Percentiles rank a stretch among this genome's conserved stretches.
Evolutionary conservation across 768 basidiomycete species (phyloP).

Genomic region (Baorangia bicolor): DNA sequence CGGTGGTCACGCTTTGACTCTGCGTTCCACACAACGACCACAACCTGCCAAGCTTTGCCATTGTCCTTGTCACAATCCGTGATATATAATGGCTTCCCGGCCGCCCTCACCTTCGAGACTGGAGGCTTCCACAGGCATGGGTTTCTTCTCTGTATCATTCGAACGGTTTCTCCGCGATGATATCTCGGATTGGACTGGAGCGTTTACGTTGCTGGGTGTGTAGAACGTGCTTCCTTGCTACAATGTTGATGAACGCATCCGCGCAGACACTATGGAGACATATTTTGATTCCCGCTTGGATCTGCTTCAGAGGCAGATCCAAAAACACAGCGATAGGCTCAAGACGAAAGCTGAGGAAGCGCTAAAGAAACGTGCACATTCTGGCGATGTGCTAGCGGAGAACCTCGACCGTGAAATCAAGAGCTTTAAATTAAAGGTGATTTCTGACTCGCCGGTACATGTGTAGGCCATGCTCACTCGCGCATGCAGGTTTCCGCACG

Average conservation of each 20-base stretch:
- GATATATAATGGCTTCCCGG: slow-evolving; percentile 34
- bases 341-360: slow-evolving; percentile 81
- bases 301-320: slow-evolving; percentile 77
- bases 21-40: slow-evolving; percentile 6
- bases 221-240: slow-evolving; percentile 1
- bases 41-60: neutral
- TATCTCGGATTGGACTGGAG: slow-evolving; percentile 71
- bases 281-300: slow-evolving; percentile 92
- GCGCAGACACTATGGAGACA: slow-evolving; percentile 86
- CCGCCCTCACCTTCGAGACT: slow-evolving; percentile 39
- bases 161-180: slow-evolving; percentile 78
- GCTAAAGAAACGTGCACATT: slow-evolving; percentile 57
- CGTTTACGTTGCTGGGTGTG: slow-evolving; percentile 83
- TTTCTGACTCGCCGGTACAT: neutral
- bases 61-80: slow-evolving; percentile 13
- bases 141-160: slow-evolving; percentile 66
- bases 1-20: slow-evolving; percentile 1
- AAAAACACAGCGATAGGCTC: slow-evolving; percentile 82
- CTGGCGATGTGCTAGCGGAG: slow-evolving; percentile 65
- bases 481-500: slow-evolving; percentile 67
- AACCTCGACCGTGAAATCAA: slow-evolving; percentile 86
- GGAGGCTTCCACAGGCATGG: slow-evolving; percentile 36
- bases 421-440: slow-evolving; percentile 82
- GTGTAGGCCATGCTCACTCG: slow-evolving; percentile 5
- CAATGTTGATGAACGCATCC: neutral